Conservation (phyloP, 805 yeast genomes). For the Jamesozyma jinghongensis region DNA sequence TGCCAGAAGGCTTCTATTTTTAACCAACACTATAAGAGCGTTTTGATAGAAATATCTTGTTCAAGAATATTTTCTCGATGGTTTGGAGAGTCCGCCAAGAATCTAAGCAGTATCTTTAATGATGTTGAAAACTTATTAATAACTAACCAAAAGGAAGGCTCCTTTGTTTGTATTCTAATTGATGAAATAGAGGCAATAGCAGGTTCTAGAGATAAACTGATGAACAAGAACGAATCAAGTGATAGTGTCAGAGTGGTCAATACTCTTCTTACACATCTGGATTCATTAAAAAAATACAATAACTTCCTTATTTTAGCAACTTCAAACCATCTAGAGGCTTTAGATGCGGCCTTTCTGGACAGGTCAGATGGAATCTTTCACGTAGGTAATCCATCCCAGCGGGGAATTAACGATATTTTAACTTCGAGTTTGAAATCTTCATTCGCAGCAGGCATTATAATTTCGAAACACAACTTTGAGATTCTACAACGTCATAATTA, state of each 20-base stretch:
- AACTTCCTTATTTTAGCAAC: slow-evolving; percentile 36
- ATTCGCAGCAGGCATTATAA: slow-evolving; percentile 10
- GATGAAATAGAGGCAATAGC: slow-evolving; percentile 42
- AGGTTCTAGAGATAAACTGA: slow-evolving; percentile 30
- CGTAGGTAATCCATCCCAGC: slow-evolving; percentile 30
- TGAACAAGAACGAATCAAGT: slow-evolving; percentile 34
- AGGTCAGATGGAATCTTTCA: slow-evolving; percentile 33
- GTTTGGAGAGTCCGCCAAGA: slow-evolving; percentile 40
- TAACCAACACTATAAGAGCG: slow-evolving; percentile 15
- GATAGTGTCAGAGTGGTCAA: slow-evolving; percentile 39
- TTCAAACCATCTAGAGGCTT: slow-evolving; percentile 32
- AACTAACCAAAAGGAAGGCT: slow-evolving; percentile 7
- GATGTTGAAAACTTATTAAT: slow-evolving; percentile 26
- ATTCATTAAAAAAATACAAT: slow-evolving; percentile 29
- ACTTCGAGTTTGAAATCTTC: slow-evolving; percentile 23
- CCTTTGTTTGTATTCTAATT: slow-evolving; percentile 32
- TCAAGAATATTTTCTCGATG: slow-evolving; percentile 38
- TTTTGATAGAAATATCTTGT: slow-evolving; percentile 36
- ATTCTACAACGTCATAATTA: slow-evolving; percentile 6
- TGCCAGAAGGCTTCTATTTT: slow-evolving; percentile 1
- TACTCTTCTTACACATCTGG: slow-evolving; percentile 36
- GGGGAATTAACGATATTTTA: slow-evolving; percentile 27
- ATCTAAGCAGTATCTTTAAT: slow-evolving; percentile 31
- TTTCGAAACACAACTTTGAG: slow-evolving; percentile 1
- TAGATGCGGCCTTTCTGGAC: slow-evolving; percentile 39